phyloP scores from a whole-genome alignment of 1,139 yeast genomes.

The Petasospora rhodanensis region DNA sequence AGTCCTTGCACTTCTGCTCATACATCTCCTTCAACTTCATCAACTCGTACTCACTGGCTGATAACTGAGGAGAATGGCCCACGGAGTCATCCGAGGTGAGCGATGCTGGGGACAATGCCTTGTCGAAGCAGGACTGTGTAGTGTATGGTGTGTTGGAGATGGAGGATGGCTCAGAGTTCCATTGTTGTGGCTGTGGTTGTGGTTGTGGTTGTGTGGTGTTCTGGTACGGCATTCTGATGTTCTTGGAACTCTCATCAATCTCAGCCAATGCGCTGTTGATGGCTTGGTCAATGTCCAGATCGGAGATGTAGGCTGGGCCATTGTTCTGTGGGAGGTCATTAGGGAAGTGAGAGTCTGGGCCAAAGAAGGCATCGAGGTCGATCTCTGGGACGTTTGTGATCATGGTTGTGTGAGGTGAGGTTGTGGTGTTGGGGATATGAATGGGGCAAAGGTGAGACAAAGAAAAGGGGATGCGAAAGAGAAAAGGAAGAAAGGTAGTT shows the following conservation, averaged over 20 bases:
- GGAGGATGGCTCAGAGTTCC: no score
- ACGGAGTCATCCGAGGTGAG: conserved; percentile 22
- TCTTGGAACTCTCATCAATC: conserved; percentile 14
- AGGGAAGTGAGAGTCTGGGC: conserved; percentile 2
- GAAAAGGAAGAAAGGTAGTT: no score
- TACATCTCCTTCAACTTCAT: conserved; percentile 28
- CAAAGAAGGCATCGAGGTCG: conserved; percentile 11
- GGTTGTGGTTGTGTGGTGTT: background rate
- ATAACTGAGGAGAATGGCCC: conserved; percentile 19
- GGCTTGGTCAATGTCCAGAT: conserved; percentile 12
- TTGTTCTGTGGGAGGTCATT: background rate
- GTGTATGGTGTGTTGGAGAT: no score
- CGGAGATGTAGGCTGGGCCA: conserved; percentile 1
- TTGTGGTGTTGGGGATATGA: no score
- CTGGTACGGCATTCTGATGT: background rate
- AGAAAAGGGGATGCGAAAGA: no score
- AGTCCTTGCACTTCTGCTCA: conserved; percentile 28
- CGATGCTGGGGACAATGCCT: conserved; percentile 24
- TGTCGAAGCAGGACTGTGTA: background rate
- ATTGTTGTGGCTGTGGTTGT: no score
- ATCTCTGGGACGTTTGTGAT: conserved; percentile 9
- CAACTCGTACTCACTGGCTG: conserved; percentile 21
- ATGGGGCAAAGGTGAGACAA: no score
- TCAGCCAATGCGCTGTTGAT: conserved; percentile 20
- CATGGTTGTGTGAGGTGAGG: no score